A percentile compares a stretch with the other conserved stretches of the same genome.
These are phyloP conservation scores for Erythrophleum ivorense DNA, from an alignment of 331 rosid genomes.

Conservation along the genomic window DNA sequence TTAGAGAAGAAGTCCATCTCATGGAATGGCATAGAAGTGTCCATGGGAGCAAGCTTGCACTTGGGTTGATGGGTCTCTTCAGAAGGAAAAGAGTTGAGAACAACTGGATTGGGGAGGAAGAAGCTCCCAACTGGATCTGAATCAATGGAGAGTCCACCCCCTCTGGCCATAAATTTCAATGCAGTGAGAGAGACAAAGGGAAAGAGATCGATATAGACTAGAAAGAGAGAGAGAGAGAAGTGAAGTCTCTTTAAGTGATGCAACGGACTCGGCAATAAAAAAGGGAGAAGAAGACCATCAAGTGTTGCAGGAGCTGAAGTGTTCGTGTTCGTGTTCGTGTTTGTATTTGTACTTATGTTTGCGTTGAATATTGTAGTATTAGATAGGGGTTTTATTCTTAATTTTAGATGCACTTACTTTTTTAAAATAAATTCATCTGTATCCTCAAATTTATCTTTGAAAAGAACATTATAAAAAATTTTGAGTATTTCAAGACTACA, in stretches of 20 bases:
- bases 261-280: slow-evolving; percentile 78
- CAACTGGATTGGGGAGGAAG: slow-evolving; percentile 55
- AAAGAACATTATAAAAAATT: too few relatives aligned
- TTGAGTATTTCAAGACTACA: not conserved
- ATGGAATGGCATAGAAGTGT: slow-evolving; percentile 51
- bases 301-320: not conserved
- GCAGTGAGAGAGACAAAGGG: slow-evolving; percentile 28
- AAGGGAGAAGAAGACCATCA: slow-evolving; percentile 59
- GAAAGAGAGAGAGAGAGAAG: slow-evolving; percentile 35
- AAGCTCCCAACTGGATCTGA: slow-evolving; percentile 68
- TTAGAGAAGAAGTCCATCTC: slow-evolving; percentile 76
- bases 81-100: slow-evolving; percentile 66
- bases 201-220: slow-evolving; percentile 6
- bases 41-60: slow-evolving; percentile 43
- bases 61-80: slow-evolving; percentile 39
- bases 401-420: too few relatives aligned
- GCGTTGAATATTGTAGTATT: slow-evolving; percentile 26
- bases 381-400: not conserved
- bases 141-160: slow-evolving; percentile 82
- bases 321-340: slow-evolving; percentile 6
- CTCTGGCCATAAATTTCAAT: slow-evolving; percentile 67
- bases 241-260: slow-evolving; percentile 46
- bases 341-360: not conserved
- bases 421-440: too few relatives aligned
- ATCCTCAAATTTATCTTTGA: too few relatives aligned